Base-by-base conservation (phyloP, 2,329 filamentous ascomycete species). In the Nannizziopsis barbatae region DNA sequence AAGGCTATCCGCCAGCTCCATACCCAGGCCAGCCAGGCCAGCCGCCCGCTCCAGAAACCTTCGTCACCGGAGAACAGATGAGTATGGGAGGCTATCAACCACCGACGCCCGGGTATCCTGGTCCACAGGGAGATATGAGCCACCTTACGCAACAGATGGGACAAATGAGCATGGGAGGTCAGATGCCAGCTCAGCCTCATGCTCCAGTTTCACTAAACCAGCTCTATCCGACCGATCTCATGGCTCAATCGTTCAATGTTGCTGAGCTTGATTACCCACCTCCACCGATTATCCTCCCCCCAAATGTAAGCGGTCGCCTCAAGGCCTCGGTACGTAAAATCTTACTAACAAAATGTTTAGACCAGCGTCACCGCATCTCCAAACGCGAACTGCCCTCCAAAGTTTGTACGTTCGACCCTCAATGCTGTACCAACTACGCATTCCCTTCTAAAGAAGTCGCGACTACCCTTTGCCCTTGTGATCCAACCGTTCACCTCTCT, bases 401-500 rank as follows among this genome's bases (percentile, higher is more conserved):
- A 93, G 73, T 98, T 93, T 65, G 83, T 96, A 55, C 86, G 92
- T 58, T 96, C 92, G 15, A 96, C 92, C 5, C 71, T 98, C 55
- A 96, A 96, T 66, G 87, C 87, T 20, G 83, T 95, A 38, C 92
- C 92, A 2, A 94, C 88, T 17, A 95, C 86, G 50, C 80, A 93
- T 66, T 92, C 86, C 15, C 76, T 96, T 20, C 76, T 98, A 52
- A 98, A 96, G 72, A 96, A 96, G 72, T 95, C 89, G 49, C 92
- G 89, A 67, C 76, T 98, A 50, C 92, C 92, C 0, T 94, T 96
- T 63, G 89, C 90, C 36, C 81, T 98, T 33, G 82, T 96, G 54
- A 95, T 98, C 56, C 90, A 96, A 68, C 92, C 92, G 11, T 98
- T 96, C 62, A 87, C 83, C 35, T 81, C 89, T 20, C 80, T 98